Percentiles rank a stretch among this genome's conserved stretches.
Evolutionary conservation across 1,284 basidiomycete genomes (phyloP).

Genomic region (Fistulinella cinereoalba): DNA sequence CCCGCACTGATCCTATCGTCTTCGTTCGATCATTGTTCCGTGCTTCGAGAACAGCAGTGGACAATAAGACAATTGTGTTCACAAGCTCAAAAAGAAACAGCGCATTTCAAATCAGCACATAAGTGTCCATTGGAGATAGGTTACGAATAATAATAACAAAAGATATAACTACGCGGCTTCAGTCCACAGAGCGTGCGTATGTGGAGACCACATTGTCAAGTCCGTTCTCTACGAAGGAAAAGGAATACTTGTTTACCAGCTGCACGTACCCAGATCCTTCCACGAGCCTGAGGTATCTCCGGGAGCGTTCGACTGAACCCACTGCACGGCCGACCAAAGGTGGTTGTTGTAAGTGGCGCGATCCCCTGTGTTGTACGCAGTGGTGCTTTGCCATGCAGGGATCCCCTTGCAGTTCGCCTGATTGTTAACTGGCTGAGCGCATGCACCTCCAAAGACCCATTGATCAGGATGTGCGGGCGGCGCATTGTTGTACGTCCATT

Average conservation of each 20-base stretch:
- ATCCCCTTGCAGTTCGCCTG: slow-evolving; percentile 21
- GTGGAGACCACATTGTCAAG: too few relatives aligned
- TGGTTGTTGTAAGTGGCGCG: slow-evolving; percentile 13
- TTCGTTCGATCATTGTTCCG: not conserved
- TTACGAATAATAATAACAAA: too few relatives aligned
- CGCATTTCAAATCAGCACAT: too few relatives aligned
- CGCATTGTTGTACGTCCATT: slow-evolving; percentile 28
- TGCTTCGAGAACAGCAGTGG: too few relatives aligned
- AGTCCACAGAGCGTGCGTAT: too few relatives aligned
- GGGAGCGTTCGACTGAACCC: slow-evolving; percentile 20
- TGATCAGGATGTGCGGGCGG: slow-evolving; percentile 19
- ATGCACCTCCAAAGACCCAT: slow-evolving; percentile 15
- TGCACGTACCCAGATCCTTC: slow-evolving; percentile 24
- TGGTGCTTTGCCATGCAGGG: slow-evolving; percentile 10
- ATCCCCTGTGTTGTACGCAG: slow-evolving; percentile 18
- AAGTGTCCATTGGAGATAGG: too few relatives aligned
- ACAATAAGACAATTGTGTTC: too few relatives aligned
- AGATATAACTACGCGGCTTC: not conserved
- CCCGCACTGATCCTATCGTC: not conserved
- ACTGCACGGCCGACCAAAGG: slow-evolving; percentile 28
- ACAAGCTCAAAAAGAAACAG: not conserved
- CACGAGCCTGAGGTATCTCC: slow-evolving; percentile 29
- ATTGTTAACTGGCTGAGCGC: slow-evolving; percentile 23
- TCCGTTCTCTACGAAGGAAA: too few relatives aligned
- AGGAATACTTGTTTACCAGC: slow-evolving; percentile 1